phyloP scores from a whole-genome alignment of 441 rosid species.

The Cnidoscolus chayamansa region DNA sequence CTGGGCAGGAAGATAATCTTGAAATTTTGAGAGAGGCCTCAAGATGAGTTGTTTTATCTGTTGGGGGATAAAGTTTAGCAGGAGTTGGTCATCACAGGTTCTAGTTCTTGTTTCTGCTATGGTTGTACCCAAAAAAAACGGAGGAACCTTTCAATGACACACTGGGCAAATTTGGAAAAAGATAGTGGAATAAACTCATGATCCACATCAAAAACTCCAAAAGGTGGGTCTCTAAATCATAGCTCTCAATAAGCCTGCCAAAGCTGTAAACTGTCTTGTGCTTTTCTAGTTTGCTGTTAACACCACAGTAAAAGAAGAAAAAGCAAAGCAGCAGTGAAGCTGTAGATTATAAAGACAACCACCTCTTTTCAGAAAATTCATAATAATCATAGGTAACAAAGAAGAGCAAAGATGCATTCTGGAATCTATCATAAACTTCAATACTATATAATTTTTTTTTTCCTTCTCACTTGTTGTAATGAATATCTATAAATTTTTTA shows the following conservation, averaged over 20 bases:
- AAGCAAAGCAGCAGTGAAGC: slow-evolving; percentile 9
- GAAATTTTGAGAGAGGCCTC: too few species aligned
- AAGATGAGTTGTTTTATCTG: too few species aligned
- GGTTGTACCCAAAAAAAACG: too few species aligned
- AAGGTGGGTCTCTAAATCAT: slow-evolving; percentile 23
- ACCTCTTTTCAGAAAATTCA: slow-evolving; percentile 42
- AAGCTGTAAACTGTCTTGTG: slow-evolving; percentile 31
- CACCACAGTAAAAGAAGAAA: slow-evolving; percentile 17
- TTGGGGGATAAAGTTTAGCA: too few species aligned
- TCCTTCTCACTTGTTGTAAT: slow-evolving; percentile 27
- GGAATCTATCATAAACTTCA: slow-evolving; percentile 28
- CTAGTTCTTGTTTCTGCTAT: too few species aligned
- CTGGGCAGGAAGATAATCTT: too few species aligned
- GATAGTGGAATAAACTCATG: not conserved
- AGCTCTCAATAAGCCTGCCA: slow-evolving; percentile 33
- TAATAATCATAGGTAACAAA: slow-evolving; percentile 33
- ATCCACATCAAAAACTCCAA: slow-evolving; percentile 10
- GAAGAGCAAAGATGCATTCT: slow-evolving; percentile 21
- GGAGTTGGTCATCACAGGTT: too few species aligned
- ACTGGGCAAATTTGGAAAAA: not conserved
- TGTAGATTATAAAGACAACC: slow-evolving; percentile 36
- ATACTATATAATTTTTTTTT: slow-evolving; percentile 26
- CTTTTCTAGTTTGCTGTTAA: slow-evolving; percentile 30
- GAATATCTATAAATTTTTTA: slow-evolving; percentile 27
- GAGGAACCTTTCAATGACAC: slow-evolving; percentile 8